Conservation (phyloP, 2,329 filamentous ascomycete genomes). For the Septoria petroselini region DNA sequence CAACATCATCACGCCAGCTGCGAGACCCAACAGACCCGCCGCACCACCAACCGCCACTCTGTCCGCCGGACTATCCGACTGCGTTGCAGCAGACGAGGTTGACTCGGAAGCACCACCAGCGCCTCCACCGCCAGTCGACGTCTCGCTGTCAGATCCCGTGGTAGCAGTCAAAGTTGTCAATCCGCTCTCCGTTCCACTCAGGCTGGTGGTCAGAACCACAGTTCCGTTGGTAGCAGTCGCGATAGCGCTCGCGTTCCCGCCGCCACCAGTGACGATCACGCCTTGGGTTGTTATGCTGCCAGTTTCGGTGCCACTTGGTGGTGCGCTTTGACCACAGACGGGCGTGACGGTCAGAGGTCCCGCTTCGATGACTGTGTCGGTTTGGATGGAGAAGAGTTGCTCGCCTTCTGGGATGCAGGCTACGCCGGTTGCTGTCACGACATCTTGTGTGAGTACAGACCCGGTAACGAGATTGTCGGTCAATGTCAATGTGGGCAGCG, state of each 20-base stretch:
- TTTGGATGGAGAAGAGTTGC: conserved; percentile 24
- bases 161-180: conserved; percentile 3
- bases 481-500: conserved; percentile 14
- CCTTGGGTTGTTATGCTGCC: conserved; percentile 8
- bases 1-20: conserved; percentile 13
- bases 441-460: conserved; percentile 3
- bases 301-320: conserved; percentile 3
- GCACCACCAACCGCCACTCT: conserved; percentile 8
- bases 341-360: conserved; percentile 15
- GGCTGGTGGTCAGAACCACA: not conserved
- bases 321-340: conserved; percentile 8
- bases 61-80: conserved; percentile 8
- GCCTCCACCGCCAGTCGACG: not conserved
- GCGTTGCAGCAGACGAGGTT: conserved; percentile 2
- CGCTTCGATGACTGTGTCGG: conserved; percentile 20
- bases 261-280: conserved; percentile 1
- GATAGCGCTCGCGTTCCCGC: not conserved
- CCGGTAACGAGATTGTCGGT: conserved; percentile 8
- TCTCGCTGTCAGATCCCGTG: not conserved
- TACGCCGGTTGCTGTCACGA: conserved; percentile 6
- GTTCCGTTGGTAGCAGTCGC: not conserved
- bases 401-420: conserved; percentile 17
- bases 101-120: not conserved
- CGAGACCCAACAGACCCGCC: conserved; percentile 10
- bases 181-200: conserved; percentile 5